Base-by-base conservation (phyloP, 306 rosid species). In the Rosa multiflora region DNA sequence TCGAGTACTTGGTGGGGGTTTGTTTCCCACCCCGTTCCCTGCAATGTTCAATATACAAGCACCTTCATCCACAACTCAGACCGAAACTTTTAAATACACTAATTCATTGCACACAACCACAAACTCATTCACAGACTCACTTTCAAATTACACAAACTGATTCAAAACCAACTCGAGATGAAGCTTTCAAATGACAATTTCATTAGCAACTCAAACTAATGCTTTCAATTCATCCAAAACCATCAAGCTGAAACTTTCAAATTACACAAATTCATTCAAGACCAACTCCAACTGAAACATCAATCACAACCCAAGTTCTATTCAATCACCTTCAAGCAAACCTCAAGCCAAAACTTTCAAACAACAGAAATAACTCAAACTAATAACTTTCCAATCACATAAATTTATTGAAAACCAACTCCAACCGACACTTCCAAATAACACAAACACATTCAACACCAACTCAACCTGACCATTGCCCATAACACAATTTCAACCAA, bases 1-100 rank as follows among this genome's bases (percentile, higher is more conserved):
- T 17, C 90, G 91, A 79, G 80, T 89, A 74, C 81, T 82, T 17
- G 91, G 88, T 21, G 91, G 93, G 52, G 86, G 64, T 47, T 84
- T 83, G 75, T 74, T 83, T 86, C 78, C 88, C 51, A 81, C 66
- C 75, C 67, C 91, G 78, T 81, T 80, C 71, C 92, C 98, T 96
- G 85, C 77, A 86, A 80, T 64, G 74, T 81, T 44, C 61, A 78
- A 62, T 52, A 79, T 56, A 40, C 47, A 68, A 84, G 70, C 70
- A 67, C 70, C 72, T 77, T 82, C 37, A 75, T 32, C 10, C 79
- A 35, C 6, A 63, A 32, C 46, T 76, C 44, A 46, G 13, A 44
- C 46, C 4, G 5, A 37, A 62, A 74, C 10, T 61, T 74, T 9
- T 7, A 55, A 42, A 43, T 15, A 26, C 37, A 69, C 56, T 40